Evolutionary conservation across 257 asterid species (phyloP).

Genomic region (Solanum paucissectum): DNA sequence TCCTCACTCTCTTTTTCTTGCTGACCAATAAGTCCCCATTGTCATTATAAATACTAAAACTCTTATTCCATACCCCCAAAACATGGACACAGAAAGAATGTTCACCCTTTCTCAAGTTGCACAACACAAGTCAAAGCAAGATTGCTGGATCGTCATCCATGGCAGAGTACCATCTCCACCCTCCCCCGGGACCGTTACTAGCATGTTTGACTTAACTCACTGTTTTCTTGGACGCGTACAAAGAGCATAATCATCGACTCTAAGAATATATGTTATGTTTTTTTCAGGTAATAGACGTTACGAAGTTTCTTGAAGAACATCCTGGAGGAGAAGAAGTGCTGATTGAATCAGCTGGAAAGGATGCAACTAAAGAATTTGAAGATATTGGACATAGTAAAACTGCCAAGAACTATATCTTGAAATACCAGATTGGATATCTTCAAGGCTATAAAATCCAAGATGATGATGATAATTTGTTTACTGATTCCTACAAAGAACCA

Average conservation of each 20-base stretch:
- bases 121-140: slow-evolving; percentile 20
- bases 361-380: slow-evolving; percentile 27
- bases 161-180: slow-evolving; percentile 11
- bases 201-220: neutral
- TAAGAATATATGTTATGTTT: neutral
- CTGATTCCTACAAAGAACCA: neutral
- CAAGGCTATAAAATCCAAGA: slow-evolving; percentile 7
- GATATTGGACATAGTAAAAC: slow-evolving; percentile 29
- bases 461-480: neutral
- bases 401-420: slow-evolving; percentile 15
- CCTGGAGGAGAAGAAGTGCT: slow-evolving; percentile 38
- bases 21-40: neutral
- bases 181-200: neutral
- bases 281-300: slow-evolving; percentile 17
- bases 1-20: neutral
- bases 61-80: neutral
- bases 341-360: slow-evolving; percentile 29
- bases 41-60: neutral
- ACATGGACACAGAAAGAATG: slow-evolving; percentile 11
- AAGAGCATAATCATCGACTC: neutral
- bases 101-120: slow-evolving; percentile 21
- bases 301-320: slow-evolving; percentile 26
- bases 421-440: slow-evolving; percentile 18
- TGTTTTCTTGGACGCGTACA: neutral
- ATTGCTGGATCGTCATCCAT: slow-evolving; percentile 31